Base-by-base conservation (phyloP, 1,139 yeast species). In the Kurtzmaniella natalensis region DNA sequence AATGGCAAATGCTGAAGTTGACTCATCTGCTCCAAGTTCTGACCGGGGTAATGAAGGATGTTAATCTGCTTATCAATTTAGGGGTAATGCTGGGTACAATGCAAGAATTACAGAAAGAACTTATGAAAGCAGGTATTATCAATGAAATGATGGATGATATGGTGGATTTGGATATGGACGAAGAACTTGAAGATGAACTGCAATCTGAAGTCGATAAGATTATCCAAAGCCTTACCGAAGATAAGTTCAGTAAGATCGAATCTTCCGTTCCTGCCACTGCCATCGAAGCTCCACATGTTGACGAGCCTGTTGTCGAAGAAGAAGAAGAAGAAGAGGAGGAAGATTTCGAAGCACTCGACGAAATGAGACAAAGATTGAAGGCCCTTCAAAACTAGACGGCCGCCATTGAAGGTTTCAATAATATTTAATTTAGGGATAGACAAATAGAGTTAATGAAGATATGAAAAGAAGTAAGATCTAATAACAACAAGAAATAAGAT, bases 91-190 rank as follows among this genome's bases (percentile, higher is more conserved):
- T 79, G 54, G 79, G 77, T 14, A 82, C 95, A 1, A 88, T 92
- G 87, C 83, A 82, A 51, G 94, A 82, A 46, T 63, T 94, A 40
- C 84, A 92, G 41, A 81, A 77, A 51, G 98, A 94, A 57, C 70
- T 94, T 51, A 81, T 85, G 76, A 85, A 83, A 55, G 79, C 95
- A 3, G 98, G 98, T 0, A 76, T 94, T 32, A 88, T 94, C 40
- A 88, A 85, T 47, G 98, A 94, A 53, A 92, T 94, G 97, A 80
- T 89, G 57, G 88, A 85, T 37, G 98, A 94, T 52, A 79, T 87
- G 49, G 67, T 92, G 38, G 97, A 89, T 42, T 61, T 73, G 36
- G 68, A 81, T 27, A 77, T 72, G 34, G 87, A 60, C 29, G 82
- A 70, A 28, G 86, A 81, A 38, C 72, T 77, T 41, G 81, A 81